phyloP scores from a whole-genome alignment of 768 basidiomycete species.

The Aureoboletus auriporus region DNA sequence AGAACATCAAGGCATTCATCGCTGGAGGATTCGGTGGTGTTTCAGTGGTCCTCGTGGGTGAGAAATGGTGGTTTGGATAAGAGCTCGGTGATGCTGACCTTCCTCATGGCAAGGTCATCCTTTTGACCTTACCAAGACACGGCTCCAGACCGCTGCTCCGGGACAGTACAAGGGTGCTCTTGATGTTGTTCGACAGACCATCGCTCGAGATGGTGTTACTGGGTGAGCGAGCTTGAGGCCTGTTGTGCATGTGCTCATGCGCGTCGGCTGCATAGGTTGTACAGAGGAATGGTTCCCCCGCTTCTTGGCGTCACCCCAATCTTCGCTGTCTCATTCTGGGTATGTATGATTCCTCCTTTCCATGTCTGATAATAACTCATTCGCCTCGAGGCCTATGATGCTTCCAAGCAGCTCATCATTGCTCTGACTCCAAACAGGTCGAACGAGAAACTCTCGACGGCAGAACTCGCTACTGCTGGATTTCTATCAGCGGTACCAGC shows the following conservation, averaged over 20 bases:
- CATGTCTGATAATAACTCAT: constrained; percentile 5
- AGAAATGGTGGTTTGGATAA: constrained; percentile 22
- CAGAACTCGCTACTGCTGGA: constrained; percentile 88
- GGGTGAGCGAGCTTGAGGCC: constrained; percentile 52
- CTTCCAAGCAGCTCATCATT: constrained; percentile 84
- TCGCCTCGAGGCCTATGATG: constrained; percentile 76
- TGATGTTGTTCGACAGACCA: constrained; percentile 87
- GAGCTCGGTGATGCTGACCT: constrained; percentile 5
- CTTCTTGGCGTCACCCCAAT: constrained; percentile 95
- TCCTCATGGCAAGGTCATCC: constrained; percentile 69
- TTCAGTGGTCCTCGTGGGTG: constrained; percentile 85
- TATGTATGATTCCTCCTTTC: constrained; percentile 26
- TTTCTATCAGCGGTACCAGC: constrained; percentile 93
- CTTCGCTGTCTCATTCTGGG: constrained; percentile 98
- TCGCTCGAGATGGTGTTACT: constrained; percentile 85
- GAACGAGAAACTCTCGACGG: constrained; percentile 56
- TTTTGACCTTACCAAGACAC: constrained; percentile 95
- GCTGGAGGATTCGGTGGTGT: constrained; percentile 92
- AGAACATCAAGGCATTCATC: constrained; percentile 77
- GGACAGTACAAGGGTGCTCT: constrained; percentile 89
- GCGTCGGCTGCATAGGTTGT: constrained; percentile 49
- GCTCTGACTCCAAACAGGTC: constrained; percentile 74
- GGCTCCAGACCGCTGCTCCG: constrained; percentile 86
- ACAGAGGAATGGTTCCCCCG: constrained; percentile 92
- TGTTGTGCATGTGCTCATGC: constrained; percentile 1